phyloP scores from a whole-genome alignment of 305 asterid genomes.

The Fraxinus velutina region DNA sequence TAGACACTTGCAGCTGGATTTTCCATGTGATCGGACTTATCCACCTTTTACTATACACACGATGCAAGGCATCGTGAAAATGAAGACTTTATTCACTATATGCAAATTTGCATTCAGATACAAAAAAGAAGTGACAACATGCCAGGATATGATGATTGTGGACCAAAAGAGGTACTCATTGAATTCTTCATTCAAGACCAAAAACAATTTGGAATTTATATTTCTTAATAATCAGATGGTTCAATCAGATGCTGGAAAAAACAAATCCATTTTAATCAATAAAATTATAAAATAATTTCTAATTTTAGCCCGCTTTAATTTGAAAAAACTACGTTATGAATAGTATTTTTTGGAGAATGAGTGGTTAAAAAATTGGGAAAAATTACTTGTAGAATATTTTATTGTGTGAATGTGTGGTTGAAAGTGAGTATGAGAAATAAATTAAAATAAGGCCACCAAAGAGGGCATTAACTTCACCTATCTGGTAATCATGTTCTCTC shows the following conservation, averaged over 20 bases:
- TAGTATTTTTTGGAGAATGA: neutral
- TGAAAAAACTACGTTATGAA: neutral
- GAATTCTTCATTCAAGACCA: neutral
- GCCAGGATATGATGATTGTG: neutral
- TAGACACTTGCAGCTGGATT: neutral
- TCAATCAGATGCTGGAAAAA: neutral
- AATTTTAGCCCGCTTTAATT: neutral
- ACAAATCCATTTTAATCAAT: neutral
- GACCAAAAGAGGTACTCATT: neutral
- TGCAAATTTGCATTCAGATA: neutral
- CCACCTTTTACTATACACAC: neutral
- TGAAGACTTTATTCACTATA: neutral
- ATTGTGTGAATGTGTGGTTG: neutral
- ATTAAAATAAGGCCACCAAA: neutral
- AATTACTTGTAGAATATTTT: neutral
- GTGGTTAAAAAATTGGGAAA: neutral
- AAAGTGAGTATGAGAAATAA: neutral
- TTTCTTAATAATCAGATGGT: neutral
- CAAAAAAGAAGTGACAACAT: neutral
- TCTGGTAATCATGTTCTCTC: neutral
- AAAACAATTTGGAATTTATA: neutral
- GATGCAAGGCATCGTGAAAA: neutral
- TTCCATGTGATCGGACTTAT: neutral
- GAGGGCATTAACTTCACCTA: neutral
- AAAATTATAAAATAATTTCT: neutral